Conservation (phyloP, 768 basidiomycete species). For the Amanita thiersii region DNA sequence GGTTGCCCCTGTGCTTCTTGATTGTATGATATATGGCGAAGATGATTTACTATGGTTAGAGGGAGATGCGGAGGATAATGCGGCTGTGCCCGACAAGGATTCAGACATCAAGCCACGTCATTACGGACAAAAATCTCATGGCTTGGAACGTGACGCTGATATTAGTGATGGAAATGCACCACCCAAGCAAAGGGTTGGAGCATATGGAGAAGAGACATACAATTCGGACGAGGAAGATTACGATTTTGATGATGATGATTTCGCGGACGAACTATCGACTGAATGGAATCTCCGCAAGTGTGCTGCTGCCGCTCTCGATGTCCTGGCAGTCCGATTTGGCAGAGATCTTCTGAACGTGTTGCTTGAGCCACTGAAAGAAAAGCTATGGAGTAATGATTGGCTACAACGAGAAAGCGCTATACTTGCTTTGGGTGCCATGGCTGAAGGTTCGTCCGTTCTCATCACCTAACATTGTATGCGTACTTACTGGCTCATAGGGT, state of each 20-base stretch:
- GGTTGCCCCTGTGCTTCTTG: conserved; percentile 89
- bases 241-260: conserved; percentile 82
- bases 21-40: conserved; percentile 96
- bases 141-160: conserved; percentile 63
- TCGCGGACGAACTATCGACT: conserved; percentile 93
- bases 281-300: conserved; percentile 99
- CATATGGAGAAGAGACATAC: conserved; percentile 74
- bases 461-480: conserved; percentile 7
- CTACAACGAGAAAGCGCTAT: conserved; percentile 92
- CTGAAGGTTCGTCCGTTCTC: conserved; percentile 63
- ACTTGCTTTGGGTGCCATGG: conserved; percentile 94
- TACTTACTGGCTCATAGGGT: conserved; percentile 49
- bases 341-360: conserved; percentile 85
- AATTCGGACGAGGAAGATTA: conserved; percentile 86
- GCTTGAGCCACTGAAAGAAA: conserved; percentile 83
- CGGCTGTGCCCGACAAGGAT: conserved; percentile 86
- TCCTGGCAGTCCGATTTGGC: conserved; percentile 89
- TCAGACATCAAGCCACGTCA: conserved; percentile 95
- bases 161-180: conserved; percentile 28
- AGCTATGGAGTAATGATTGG: conserved; percentile 92
- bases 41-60: conserved; percentile 95
- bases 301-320: conserved; percentile 94
- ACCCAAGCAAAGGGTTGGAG: conserved; percentile 41
- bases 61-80: conserved; percentile 81
- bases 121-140: conserved; percentile 81